phyloP scores from a whole-genome alignment of 2,329 filamentous ascomycete genomes.

The Microcyclosporella mali region DNA sequence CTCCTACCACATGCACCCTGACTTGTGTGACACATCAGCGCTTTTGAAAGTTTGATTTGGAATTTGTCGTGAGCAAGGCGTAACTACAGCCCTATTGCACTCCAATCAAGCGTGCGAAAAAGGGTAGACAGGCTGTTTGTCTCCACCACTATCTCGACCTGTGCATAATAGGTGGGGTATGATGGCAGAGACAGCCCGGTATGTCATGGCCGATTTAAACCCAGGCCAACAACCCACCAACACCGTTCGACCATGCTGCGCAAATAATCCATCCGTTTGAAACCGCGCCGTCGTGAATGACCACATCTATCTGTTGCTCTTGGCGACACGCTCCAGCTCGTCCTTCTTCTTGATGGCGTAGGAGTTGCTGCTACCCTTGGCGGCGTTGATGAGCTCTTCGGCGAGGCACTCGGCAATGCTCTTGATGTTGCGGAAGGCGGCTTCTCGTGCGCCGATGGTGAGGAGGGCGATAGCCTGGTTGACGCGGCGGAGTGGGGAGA shows the following conservation, averaged over 20 bases:
- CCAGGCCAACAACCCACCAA: slow-evolving; percentile 9
- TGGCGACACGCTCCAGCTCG: slow-evolving; percentile 99
- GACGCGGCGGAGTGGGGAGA: slow-evolving; percentile 97
- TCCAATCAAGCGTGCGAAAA: slow-evolving; percentile 1
- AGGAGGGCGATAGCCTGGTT: slow-evolving; percentile 99
- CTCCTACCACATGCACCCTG: no score
- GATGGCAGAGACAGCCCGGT: no score
- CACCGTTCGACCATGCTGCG: slow-evolving; percentile 19
- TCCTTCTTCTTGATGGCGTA: slow-evolving; percentile 99
- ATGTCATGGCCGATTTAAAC: neutral
- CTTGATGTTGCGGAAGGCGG: slow-evolving; percentile 99
- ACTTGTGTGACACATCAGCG: neutral
- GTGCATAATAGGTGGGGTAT: no score
- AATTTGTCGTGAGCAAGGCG: slow-evolving; percentile 1
- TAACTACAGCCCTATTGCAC: slow-evolving; percentile 1
- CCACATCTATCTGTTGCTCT: slow-evolving; percentile 94
- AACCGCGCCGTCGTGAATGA: no score
- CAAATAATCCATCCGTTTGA: slow-evolving; percentile 5
- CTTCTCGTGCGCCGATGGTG: slow-evolving; percentile 97
- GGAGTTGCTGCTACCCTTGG: slow-evolving; percentile 99
- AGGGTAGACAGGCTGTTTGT: slow-evolving; percentile 1
- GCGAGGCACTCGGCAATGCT: slow-evolving; percentile 98
- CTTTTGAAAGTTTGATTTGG: slow-evolving; percentile 2
- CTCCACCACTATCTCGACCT: neutral
- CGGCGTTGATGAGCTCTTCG: slow-evolving; percentile 99